A percentile compares a stretch with the other conserved stretches of the same genome.
Conservation (phyloP, 441 rosid genomes). For the Erysimum pusillum region DNA sequence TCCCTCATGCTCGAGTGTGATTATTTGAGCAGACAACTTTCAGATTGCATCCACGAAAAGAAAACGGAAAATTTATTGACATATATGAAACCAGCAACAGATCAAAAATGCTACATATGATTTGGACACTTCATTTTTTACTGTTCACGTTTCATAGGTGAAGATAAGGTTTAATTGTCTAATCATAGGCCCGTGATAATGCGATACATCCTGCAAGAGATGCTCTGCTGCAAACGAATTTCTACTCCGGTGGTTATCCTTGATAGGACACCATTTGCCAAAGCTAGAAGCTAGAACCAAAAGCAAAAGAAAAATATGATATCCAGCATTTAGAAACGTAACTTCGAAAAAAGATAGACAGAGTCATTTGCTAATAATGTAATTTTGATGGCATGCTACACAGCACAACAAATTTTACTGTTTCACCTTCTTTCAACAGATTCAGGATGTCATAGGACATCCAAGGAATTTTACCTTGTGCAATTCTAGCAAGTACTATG, state of each 20-base stretch:
- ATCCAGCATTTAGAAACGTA: constrained; percentile 20
- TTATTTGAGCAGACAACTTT: constrained; percentile 92
- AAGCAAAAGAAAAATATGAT: constrained; percentile 13
- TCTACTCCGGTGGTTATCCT: constrained; percentile 93
- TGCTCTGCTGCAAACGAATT: constrained; percentile 93
- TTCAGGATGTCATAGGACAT: constrained; percentile 23
- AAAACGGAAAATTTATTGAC: constrained; percentile 45
- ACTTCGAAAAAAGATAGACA: constrained; percentile 30
- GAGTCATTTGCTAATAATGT: constrained; percentile 22
- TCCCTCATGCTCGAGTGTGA: constrained; percentile 97
- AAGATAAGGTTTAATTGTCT: constrained; percentile 66
- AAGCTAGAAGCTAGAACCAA: constrained; percentile 79
- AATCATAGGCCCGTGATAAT: constrained; percentile 83
- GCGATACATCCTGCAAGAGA: constrained; percentile 76
- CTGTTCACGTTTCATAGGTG: too few species aligned
- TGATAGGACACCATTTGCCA: constrained; percentile 97
- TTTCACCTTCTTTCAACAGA: constrained; percentile 28
- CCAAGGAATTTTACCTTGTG: constrained; percentile 25
- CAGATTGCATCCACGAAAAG: constrained; percentile 44
- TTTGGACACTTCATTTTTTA: neutral
- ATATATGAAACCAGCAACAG: constrained; percentile 32
- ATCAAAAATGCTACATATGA: neutral
- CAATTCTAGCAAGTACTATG: constrained; percentile 27
- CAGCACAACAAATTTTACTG: constrained; percentile 24
- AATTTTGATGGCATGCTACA: constrained; percentile 31